Evolutionary conservation across 768 basidiomycete genomes (phyloP), one percentile per base, ranked within the genome.

Genomic region (Hericium coralloides): DNA sequence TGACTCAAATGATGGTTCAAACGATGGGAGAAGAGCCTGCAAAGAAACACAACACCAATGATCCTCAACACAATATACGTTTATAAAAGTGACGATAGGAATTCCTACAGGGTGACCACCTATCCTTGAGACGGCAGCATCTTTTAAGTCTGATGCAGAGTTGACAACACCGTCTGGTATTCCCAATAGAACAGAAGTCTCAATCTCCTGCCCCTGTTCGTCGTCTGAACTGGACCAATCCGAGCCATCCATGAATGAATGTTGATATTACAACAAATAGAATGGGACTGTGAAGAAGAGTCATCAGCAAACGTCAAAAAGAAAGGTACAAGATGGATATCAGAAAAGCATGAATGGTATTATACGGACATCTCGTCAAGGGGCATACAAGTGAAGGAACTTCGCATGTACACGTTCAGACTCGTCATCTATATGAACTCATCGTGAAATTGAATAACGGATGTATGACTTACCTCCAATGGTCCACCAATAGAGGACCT

Each of bases 301-400:
- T 8, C 52, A 52, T 63, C 38, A 68, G 64, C 25, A 55, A 56
- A 55, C 53, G 53, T 17, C 18, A 22, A 9, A 15, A 15, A 14
- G 61, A 56, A 37, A 47, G 60, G 50, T 14, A 31, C 49, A 57
- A 61, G 59, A 63, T 51, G 64, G 55, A 58, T 56, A 26, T 54
- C 53, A 54, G 91, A 74, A 76, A 85, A 76, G 89, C 91, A 92
- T 93, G 91, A 93, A 93, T 92, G 89, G 90, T 87, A 87, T 74
- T 76, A 66, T 67, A 70, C 73, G 71, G 68, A 70, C 58, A 75
- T 74, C 64, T 91, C 89, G 81, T 90, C 89, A 86, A 66, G 59
- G 75, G 62, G 63, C 61, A 64, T 50, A 65, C 71, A 69, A 77
- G 79, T 82, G 83, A 81, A 50, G 49, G 26, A 83, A 80, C 83